These are phyloP conservation scores for Phialocephala sp. DNA, from an alignment of 2,329 filamentous ascomycete species.

Conservation along the genomic window DNA sequence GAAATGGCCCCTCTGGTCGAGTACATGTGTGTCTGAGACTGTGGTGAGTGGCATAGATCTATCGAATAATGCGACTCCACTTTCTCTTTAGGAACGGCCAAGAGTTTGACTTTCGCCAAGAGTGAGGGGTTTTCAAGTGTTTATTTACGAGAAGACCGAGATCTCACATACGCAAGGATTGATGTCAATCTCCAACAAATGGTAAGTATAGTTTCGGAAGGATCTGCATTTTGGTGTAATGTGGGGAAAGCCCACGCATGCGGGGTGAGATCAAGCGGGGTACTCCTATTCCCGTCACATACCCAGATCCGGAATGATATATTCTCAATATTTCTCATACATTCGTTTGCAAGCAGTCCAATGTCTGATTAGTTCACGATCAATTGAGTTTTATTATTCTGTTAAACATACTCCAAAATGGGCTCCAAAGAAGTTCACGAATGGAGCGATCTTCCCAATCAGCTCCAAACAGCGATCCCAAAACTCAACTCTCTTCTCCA, in stretches of 20 bases:
- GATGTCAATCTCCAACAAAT: not conserved
- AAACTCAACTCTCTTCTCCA: constrained; percentile 18
- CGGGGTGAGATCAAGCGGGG: constrained; percentile 5
- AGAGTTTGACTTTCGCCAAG: not conserved
- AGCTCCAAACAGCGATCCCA: constrained; percentile 19
- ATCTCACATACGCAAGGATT: not conserved
- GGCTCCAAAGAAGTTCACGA: constrained; percentile 16
- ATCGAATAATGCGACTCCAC: no score
- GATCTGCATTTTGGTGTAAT: not conserved
- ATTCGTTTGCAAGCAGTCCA: not conserved
- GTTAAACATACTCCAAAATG: constrained; percentile 9
- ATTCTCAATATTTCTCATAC: not conserved
- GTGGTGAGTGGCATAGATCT: no score
- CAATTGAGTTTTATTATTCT: not conserved
- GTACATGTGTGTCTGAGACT: no score
- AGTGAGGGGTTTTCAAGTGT: not conserved
- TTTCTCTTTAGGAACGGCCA: not conserved
- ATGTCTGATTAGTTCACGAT: not conserved
- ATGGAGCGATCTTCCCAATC: constrained; percentile 21
- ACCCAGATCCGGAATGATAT: not conserved
- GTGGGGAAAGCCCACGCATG: not conserved
- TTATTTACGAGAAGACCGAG: not conserved
- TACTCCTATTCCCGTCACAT: not conserved
- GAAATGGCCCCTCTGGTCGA: no score
- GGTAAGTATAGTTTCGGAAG: not conserved